These are phyloP conservation scores for Candida sp. DNA, from an alignment of 1,139 yeast species.

Conservation along the genomic window DNA sequence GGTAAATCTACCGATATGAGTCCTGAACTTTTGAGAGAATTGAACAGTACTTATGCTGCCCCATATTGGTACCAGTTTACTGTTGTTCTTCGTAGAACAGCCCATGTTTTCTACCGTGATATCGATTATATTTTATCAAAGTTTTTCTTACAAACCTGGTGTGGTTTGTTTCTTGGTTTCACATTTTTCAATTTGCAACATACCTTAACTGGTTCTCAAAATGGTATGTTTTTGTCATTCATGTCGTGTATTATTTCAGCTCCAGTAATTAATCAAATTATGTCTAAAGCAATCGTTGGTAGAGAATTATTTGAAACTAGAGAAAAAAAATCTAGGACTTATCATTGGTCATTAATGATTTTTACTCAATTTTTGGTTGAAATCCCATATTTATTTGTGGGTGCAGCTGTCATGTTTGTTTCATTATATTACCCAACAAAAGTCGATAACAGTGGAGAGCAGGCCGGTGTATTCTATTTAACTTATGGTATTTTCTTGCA, in stretches of 20 bases:
- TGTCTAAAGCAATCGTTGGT: constrained; percentile 42
- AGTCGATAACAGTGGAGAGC: constrained; percentile 39
- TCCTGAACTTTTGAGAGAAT: constrained; percentile 5
- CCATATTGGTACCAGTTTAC: constrained; percentile 32
- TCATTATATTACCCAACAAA: constrained; percentile 59
- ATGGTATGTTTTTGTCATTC: constrained; percentile 49
- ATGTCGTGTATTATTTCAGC: constrained; percentile 47
- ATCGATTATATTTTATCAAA: constrained; percentile 44
- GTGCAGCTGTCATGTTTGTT: constrained; percentile 50
- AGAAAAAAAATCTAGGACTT: constrained; percentile 62
- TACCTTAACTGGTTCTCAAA: constrained; percentile 48
- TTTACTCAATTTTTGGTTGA: constrained; percentile 51
- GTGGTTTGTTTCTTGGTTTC: constrained; percentile 54
- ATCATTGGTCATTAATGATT: constrained; percentile 59
- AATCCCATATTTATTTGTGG: constrained; percentile 52
- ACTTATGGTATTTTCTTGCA: constrained; percentile 55
- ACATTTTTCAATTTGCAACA: constrained; percentile 40
- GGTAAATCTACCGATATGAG: constrained; percentile 4
- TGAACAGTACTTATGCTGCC: constrained; percentile 28
- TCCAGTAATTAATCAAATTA: constrained; percentile 44
- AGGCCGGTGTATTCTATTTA: constrained; percentile 52
- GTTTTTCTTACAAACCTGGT: constrained; percentile 35
- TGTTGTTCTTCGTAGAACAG: constrained; percentile 29
- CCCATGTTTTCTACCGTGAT: constrained; percentile 38
- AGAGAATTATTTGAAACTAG: constrained; percentile 61